phyloP scores from a whole-genome alignment of 208 protist genomes.

The Trichomonas gallinae region DNA sequence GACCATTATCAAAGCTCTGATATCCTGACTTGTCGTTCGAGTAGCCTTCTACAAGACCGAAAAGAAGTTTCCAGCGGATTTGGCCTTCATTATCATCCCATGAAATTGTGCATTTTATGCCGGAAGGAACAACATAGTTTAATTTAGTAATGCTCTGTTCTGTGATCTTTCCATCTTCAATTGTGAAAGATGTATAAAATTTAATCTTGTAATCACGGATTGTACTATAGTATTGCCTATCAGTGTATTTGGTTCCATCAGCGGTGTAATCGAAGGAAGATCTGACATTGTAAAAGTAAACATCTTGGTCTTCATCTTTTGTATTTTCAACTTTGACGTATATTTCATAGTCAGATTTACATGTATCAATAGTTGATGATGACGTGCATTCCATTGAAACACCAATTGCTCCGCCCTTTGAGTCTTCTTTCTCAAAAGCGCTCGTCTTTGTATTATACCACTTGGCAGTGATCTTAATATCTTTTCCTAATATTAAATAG shows the following conservation, averaged over 20 bases:
- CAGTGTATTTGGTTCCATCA: not conserved
- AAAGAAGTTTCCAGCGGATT: not conserved
- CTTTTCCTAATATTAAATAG: not conserved
- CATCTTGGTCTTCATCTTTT: not conserved
- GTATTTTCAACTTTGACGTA: not conserved
- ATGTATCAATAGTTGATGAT: not conserved
- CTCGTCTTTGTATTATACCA: not conserved
- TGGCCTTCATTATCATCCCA: not conserved
- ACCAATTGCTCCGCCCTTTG: not conserved
- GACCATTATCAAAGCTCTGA: not conserved
- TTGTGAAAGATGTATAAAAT: not conserved
- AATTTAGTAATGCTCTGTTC: not conserved
- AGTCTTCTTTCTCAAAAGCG: not conserved
- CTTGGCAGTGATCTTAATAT: not conserved
- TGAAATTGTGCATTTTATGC: not conserved
- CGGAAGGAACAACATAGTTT: not conserved
- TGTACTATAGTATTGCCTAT: not conserved
- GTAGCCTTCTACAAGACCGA: not conserved
- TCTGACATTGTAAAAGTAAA: not conserved
- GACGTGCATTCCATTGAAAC: not conserved
- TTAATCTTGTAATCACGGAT: not conserved
- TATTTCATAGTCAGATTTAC: not conserved
- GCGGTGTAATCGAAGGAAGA: not conserved
- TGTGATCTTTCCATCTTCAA: not conserved
- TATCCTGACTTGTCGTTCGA: not conserved